These are phyloP conservation scores for Cladophialophora yegresii DNA, from an alignment of 2,329 filamentous ascomycete species.

Conservation along the genomic window DNA sequence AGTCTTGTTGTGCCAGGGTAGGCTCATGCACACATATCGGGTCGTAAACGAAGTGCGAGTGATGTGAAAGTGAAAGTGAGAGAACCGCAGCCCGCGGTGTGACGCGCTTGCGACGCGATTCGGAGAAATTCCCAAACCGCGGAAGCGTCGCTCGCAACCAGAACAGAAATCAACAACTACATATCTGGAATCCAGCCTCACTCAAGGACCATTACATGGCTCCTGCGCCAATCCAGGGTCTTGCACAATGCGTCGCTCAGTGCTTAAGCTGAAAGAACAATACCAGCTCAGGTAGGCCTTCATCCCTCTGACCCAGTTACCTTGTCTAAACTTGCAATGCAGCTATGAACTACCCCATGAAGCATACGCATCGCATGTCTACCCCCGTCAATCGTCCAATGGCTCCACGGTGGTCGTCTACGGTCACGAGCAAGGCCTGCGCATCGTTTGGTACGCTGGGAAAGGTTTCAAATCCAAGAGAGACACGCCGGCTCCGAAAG, in stretches of 20 bases:
- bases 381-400: constrained; percentile 61
- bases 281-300: constrained; percentile 47
- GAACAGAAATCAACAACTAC: not conserved
- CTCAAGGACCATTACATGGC: not conserved
- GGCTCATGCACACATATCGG: not conserved
- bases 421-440: constrained; percentile 60
- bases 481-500: constrained; percentile 39
- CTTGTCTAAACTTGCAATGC: constrained; percentile 13
- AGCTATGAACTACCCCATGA: constrained; percentile 64
- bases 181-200: not conserved
- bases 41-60: not conserved
- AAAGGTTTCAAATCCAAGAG: constrained; percentile 48
- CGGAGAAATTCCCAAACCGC: constrained; percentile 19
- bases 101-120: constrained; percentile 29
- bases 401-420: constrained; percentile 64
- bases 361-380: constrained; percentile 58
- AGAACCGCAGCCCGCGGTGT: not conserved
- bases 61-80: constrained; percentile 4
- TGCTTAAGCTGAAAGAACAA: constrained; percentile 45
- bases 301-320: not conserved
- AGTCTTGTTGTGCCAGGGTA: not conserved
- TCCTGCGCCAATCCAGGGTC: not conserved
- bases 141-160: not conserved
- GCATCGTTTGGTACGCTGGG: constrained; percentile 63
- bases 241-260: constrained; percentile 41